Evolutionary conservation across 768 basidiomycete species (phyloP).

Genomic region (Lactarius sp.): DNA sequence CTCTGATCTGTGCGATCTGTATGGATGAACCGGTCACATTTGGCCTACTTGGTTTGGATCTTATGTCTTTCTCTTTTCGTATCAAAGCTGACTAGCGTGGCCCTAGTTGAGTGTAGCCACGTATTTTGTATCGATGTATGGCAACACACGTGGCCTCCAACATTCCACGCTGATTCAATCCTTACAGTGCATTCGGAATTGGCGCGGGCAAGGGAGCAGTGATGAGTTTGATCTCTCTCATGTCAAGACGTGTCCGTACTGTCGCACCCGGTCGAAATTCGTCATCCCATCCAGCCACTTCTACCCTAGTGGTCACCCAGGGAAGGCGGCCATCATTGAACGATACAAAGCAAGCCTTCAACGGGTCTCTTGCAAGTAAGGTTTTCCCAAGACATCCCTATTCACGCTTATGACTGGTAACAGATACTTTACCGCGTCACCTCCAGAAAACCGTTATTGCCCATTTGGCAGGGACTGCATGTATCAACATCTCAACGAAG

Average conservation of each 20-base stretch:
- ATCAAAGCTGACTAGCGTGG: slow-evolving; percentile 16
- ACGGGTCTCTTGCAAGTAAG: slow-evolving; percentile 61
- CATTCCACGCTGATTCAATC: slow-evolving; percentile 1
- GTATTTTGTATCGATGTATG: slow-evolving; percentile 69
- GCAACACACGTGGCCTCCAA: background rate
- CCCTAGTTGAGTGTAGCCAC: slow-evolving; percentile 67
- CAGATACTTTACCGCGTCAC: slow-evolving; percentile 61
- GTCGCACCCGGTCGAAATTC: slow-evolving; percentile 60
- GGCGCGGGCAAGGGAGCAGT: slow-evolving; percentile 59
- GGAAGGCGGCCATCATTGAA: slow-evolving; percentile 47
- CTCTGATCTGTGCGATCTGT: slow-evolving; percentile 65
- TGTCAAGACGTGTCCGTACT: slow-evolving; percentile 76
- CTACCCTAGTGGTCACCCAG: slow-evolving; percentile 48
- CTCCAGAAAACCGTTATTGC: slow-evolving; percentile 49
- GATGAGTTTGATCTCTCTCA: slow-evolving; percentile 49
- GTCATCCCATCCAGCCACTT: slow-evolving; percentile 72
- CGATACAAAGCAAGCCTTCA: slow-evolving; percentile 72
- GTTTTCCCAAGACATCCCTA: slow-evolving; percentile 9
- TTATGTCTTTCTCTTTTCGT: background rate
- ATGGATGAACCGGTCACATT: slow-evolving; percentile 66
- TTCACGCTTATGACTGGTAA: background rate
- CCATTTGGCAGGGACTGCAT: slow-evolving; percentile 82
- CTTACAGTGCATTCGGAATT: slow-evolving; percentile 68
- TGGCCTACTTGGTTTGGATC: slow-evolving; percentile 54
- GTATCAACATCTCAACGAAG: slow-evolving; percentile 63